Base-by-base conservation (phyloP, 2,329 filamentous ascomycete genomes). In the Aphanoascus verrucosus region DNA sequence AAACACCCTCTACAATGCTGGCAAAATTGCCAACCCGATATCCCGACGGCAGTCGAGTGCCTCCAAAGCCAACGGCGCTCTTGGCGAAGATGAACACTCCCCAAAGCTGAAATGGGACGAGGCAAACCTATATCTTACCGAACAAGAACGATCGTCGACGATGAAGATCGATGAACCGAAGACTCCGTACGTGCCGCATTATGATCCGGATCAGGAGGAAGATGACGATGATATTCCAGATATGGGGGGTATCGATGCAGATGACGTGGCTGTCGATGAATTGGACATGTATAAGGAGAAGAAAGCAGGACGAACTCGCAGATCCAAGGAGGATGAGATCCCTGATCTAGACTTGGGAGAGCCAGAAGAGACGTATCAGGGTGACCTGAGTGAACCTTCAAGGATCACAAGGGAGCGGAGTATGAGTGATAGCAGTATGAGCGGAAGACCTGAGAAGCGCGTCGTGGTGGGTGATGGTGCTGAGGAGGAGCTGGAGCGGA, bases 81-180 rank as follows among this genome's bases (percentile, higher is more conserved):
- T 74, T 44, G 74, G 78, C 41, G 68, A 75, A 15, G 78, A 81
- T 49, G 78, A 82, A 47, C 77, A 76, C 54, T 83, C 80, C 55
- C 85, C 86, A 58, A 84, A 89, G 58, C 77, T 98, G 61, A 95
- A 96, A 74, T 98, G 93, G 93, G 93, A 98, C 69, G 93, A 98
- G 74, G 93, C 88, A 44, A 98, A 98, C 67, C 79, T 98, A 32
- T 98, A 96, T 72, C 79, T 98, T 51, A 93, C 93, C 6, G 93
- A 98, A 73, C 91, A 97, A 71, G 88, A 97, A 71, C 90, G 87
- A 71, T 88, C 84, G 56, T 85, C 86, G 57, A 96, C 90, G 55
- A 98, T 98, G 93, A 98, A 97, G 77, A 98, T 98, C 60, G 87
- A 89, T 61, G 93, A 98, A 74, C 93, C 93, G 57, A 98, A 98